phyloP scores from a whole-genome alignment of 2,329 filamentous ascomycete genomes.

The Cryphonectria radicalis region DNA sequence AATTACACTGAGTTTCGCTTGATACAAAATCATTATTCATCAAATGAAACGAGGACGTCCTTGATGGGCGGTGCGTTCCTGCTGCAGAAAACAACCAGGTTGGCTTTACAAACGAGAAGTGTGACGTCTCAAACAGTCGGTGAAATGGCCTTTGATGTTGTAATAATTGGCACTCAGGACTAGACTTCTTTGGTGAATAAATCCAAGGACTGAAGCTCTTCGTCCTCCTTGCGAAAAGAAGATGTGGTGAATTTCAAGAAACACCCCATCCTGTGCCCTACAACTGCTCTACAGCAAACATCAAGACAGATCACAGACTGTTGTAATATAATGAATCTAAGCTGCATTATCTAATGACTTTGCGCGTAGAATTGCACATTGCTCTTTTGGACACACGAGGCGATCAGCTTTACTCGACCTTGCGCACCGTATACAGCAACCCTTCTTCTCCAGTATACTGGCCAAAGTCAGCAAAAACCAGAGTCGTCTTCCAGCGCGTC shows the following conservation, averaged over 20 bases:
- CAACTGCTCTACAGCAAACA: neutral
- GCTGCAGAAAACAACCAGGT: neutral
- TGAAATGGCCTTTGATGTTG: neutral
- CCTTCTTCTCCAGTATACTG: neutral
- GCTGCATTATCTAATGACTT: neutral
- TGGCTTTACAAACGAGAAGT: neutral
- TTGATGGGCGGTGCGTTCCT: neutral
- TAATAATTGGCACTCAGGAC: too few species aligned
- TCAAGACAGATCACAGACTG: neutral
- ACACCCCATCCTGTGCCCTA: neutral
- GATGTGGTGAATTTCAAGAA: neutral
- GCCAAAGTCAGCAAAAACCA: neutral
- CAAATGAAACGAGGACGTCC: neutral
- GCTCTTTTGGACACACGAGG: neutral
- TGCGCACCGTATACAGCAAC: neutral
- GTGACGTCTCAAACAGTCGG: neutral
- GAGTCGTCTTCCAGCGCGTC: slow-evolving; percentile 39
- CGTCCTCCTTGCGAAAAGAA: too few species aligned
- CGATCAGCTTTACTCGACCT: neutral
- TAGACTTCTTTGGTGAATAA: too few species aligned
- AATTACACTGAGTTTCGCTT: too few species aligned
- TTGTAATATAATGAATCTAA: neutral
- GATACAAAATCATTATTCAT: too few species aligned
- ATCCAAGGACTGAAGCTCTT: too few species aligned
- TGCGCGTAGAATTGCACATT: neutral